phyloP scores from a whole-genome alignment of 352 stramenopile species.

The Globisporangium camurandrum region DNA sequence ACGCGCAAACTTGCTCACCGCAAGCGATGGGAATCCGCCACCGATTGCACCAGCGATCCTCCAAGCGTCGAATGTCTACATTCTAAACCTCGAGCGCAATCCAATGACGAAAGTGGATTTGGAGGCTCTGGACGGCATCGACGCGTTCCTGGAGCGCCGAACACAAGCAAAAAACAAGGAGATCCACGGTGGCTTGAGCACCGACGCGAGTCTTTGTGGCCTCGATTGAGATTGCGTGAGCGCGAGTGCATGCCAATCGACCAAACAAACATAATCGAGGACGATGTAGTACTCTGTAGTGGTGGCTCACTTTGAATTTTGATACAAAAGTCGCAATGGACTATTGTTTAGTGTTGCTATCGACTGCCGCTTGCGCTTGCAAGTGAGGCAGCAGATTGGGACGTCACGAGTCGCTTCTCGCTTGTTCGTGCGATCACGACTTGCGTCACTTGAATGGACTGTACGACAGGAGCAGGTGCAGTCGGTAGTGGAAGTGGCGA shows the following conservation, averaged over 20 bases:
- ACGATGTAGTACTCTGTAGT: no score
- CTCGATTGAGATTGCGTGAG: slow-evolving; percentile 33
- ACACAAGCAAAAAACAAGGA: slow-evolving; percentile 85
- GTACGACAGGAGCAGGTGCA: no score
- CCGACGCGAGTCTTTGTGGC: slow-evolving; percentile 76
- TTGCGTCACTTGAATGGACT: slow-evolving; percentile 7
- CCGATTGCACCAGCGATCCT: slow-evolving; percentile 54
- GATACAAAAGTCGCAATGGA: no score
- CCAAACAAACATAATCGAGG: no score
- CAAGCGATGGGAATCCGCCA: slow-evolving; percentile 15
- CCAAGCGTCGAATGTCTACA: slow-evolving; percentile 49
- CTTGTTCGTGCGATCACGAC: slow-evolving; percentile 4
- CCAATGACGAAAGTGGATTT: slow-evolving; percentile 72
- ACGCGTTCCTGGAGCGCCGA: slow-evolving; percentile 64
- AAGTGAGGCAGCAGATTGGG: neutral
- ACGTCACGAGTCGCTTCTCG: neutral
- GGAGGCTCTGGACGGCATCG: slow-evolving; percentile 69
- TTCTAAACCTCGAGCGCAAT: slow-evolving; percentile 81
- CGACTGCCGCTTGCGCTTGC: neutral
- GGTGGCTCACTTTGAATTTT: no score
- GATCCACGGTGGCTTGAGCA: slow-evolving; percentile 67
- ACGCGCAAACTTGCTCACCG: slow-evolving; percentile 40
- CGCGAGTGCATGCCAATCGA: no score
- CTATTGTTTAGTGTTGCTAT: neutral
- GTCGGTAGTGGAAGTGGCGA: no score